Evolutionary conservation across 805 yeast genomes (phyloP).

Genomic region (Pachysolen tannophilus): DNA sequence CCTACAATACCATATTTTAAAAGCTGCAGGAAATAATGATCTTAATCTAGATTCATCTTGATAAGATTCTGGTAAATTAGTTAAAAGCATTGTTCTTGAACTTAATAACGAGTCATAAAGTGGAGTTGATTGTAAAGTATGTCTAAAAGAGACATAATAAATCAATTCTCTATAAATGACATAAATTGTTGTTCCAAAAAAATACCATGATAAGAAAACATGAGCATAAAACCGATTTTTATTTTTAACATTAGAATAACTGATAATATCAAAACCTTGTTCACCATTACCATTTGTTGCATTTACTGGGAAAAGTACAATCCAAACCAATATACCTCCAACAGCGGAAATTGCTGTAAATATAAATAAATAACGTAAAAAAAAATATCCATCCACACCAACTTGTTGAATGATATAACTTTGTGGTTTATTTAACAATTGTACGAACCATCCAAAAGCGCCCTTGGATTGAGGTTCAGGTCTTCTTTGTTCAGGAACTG

Average conservation of each 20-base stretch:
- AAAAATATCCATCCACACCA: conserved; percentile 73
- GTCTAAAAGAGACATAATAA: conserved; percentile 65
- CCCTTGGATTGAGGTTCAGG: conserved; percentile 38
- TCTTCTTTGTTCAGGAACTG: conserved; percentile 36
- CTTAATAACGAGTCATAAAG: conserved; percentile 60
- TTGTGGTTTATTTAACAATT: conserved; percentile 46
- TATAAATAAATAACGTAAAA: conserved; percentile 53
- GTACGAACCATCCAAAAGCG: conserved; percentile 46
- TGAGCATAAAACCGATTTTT: conserved; percentile 68
- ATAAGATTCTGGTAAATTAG: conserved; percentile 49
- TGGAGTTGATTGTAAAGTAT: conserved; percentile 67
- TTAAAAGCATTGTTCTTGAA: conserved; percentile 65
- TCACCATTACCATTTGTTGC: conserved; percentile 56
- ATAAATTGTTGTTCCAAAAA: conserved; percentile 58
- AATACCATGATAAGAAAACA: conserved; percentile 67
- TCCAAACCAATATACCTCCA: conserved; percentile 53
- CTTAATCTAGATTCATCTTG: conserved; percentile 43
- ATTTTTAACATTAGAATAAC: conserved; percentile 52
- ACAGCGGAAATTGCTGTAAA: conserved; percentile 43
- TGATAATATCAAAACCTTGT: conserved; percentile 55
- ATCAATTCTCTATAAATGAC: conserved; percentile 68
- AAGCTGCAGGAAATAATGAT: conserved; percentile 55
- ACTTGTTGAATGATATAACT: conserved; percentile 58
- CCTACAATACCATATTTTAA: conserved; percentile 55
- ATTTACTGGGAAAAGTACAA: conserved; percentile 64